A percentile compares a stretch with the other conserved stretches of the same genome.
Conservation (phyloP, 768 basidiomycete genomes). For the Mycena filopes region DNA sequence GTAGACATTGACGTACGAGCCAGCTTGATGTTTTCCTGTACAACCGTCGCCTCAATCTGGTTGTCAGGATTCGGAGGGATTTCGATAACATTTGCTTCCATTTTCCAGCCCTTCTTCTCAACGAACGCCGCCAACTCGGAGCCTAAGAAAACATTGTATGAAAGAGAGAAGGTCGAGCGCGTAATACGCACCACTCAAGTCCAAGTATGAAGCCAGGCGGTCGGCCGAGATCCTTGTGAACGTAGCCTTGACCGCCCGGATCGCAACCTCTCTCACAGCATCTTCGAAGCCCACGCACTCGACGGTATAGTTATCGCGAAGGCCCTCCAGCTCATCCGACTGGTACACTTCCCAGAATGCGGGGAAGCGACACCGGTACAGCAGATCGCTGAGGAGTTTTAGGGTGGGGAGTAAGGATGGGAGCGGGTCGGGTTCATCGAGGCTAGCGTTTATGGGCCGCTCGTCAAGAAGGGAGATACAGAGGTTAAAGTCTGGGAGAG, state of each 20-base stretch:
- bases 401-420: conserved; percentile 75
- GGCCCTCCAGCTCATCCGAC: conserved; percentile 73
- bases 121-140: conserved; percentile 69
- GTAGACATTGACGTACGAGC: conserved; percentile 67
- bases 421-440: conserved; percentile 87
- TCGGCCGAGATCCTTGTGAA: conserved; percentile 79
- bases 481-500: conserved; percentile 93
- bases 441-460: conserved; percentile 59
- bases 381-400: conserved; percentile 71
- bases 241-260: conserved; percentile 80
- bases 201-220: conserved; percentile 76
- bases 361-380: conserved; percentile 88
- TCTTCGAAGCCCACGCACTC: conserved; percentile 88
- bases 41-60: conserved; percentile 85
- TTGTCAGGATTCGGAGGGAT: conserved; percentile 89
- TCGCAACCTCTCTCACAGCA: conserved; percentile 79
- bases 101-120: conserved; percentile 72
- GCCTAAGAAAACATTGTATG: conserved; percentile 44
- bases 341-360: conserved; percentile 84
- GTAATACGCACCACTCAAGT: conserved; percentile 63
- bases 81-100: conserved; percentile 66
- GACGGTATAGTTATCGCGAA: conserved; percentile 88
- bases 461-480: conserved; percentile 94
- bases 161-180: conserved; percentile 10
- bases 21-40: conserved; percentile 85